Percentiles rank a stretch among this genome's conserved stretches.
Evolutionary conservation across 371 early-diverging fungal species (phyloP).

Genomic region (Lichtheimia ornata): DNA sequence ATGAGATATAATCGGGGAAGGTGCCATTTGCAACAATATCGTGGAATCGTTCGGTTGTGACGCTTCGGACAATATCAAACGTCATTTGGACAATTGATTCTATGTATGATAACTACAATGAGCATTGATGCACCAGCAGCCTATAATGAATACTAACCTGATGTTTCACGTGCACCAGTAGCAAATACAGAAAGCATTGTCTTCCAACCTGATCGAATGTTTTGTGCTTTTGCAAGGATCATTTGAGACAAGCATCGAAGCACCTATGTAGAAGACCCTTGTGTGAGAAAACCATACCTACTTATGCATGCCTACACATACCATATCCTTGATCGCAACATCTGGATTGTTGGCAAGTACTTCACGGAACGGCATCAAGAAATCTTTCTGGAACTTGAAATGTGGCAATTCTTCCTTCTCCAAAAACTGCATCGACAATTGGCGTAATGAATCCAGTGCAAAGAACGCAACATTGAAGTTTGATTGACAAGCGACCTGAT

Average conservation of each 20-base stretch:
- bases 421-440: slow-evolving; percentile 93
- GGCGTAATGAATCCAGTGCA: slow-evolving; percentile 90
- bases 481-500: slow-evolving; percentile 79
- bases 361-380: slow-evolving; percentile 88
- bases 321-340: slow-evolving; percentile 90
- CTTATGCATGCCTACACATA: background rate
- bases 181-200: slow-evolving; percentile 83
- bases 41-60: slow-evolving; percentile 67
- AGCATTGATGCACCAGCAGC: background rate
- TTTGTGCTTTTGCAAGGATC: slow-evolving; percentile 74
- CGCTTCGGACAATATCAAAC: slow-evolving; percentile 67
- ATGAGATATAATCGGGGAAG: slow-evolving; percentile 79
- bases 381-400: slow-evolving; percentile 96
- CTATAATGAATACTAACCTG: slow-evolving; percentile 29
- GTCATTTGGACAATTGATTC: slow-evolving; percentile 67
- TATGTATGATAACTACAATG: slow-evolving; percentile 2
- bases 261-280: slow-evolving; percentile 24
- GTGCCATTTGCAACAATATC: slow-evolving; percentile 69
- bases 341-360: slow-evolving; percentile 78
- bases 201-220: slow-evolving; percentile 91
- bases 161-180: slow-evolving; percentile 75
- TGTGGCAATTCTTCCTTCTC: slow-evolving; percentile 92
- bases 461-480: slow-evolving; percentile 88
- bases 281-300: background rate
- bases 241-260: slow-evolving; percentile 88